Percentiles rank a stretch among this genome's conserved stretches.
Evolutionary conservation across 208 protist species (phyloP).

Genomic region (Naegleria gruberi): DNA sequence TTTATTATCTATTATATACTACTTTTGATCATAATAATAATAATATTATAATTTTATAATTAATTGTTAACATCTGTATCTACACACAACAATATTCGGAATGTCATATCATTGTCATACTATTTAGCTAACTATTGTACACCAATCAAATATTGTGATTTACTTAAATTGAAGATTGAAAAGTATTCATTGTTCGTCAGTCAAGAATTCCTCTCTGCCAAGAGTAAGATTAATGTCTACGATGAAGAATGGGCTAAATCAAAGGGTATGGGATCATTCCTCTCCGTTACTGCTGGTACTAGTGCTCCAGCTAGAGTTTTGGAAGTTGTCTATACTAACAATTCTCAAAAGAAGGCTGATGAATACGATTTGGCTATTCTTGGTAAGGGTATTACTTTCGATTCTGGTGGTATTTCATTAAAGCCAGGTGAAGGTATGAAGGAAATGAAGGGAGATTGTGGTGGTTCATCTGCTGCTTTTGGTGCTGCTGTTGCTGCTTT

Average conservation of each 20-base stretch:
- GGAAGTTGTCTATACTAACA: not conserved
- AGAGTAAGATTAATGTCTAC: not conserved
- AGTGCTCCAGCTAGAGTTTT: not conserved
- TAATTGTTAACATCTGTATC: not conserved
- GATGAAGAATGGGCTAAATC: not conserved
- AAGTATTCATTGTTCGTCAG: not conserved
- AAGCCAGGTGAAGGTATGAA: conserved; percentile 63
- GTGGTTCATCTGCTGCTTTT: conserved; percentile 38
- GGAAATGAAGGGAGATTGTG: conserved; percentile 78
- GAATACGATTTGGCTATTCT: conserved; percentile 28
- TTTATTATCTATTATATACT: no score
- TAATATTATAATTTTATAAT: not conserved
- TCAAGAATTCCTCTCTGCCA: not conserved
- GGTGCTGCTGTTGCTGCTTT: not conserved
- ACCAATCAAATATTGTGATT: not conserved
- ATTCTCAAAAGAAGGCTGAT: not conserved
- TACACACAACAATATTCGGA: not conserved
- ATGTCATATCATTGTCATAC: not conserved
- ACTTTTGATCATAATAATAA: not conserved
- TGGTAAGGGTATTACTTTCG: conserved; percentile 75
- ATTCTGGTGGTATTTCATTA: conserved; percentile 68
- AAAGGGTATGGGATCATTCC: conserved; percentile 2
- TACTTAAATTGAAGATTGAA: not conserved
- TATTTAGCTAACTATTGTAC: not conserved
- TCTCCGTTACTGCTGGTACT: not conserved